Conservation (phyloP, 306 rosid species). For the Pachyrhizus erosus region DNA sequence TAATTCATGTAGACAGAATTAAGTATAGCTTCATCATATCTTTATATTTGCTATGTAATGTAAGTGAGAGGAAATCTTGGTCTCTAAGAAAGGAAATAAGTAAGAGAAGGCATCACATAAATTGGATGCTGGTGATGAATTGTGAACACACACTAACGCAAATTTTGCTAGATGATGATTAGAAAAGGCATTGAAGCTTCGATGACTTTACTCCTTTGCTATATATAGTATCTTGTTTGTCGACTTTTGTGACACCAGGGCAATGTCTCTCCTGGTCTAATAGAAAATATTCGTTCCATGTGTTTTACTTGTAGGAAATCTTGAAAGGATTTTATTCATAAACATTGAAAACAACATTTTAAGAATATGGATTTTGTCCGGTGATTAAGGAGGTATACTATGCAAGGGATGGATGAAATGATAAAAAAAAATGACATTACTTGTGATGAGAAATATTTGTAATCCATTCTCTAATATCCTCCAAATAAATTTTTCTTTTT, state of each 20-base stretch:
- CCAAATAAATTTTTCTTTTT: no score
- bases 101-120: neutral
- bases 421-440: neutral
- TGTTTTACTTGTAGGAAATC: neutral
- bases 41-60: neutral
- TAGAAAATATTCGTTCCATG: neutral
- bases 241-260: neutral
- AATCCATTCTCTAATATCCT: no score
- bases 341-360: neutral
- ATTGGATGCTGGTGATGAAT: constrained; percentile 1
- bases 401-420: neutral
- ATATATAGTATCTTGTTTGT: constrained; percentile 37
- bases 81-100: neutral
- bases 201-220: constrained; percentile 22
- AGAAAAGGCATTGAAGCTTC: constrained; percentile 25
- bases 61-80: neutral
- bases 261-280: neutral
- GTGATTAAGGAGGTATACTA: neutral
- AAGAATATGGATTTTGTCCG: neutral
- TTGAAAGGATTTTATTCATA: neutral
- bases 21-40: neutral
- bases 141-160: constrained; percentile 44
- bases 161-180: constrained; percentile 39
- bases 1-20: constrained; percentile 16
- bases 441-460: no score